These are phyloP conservation scores for Pythium aristosporum DNA, from an alignment of 352 stramenopile species.

Conservation along the genomic window DNA sequence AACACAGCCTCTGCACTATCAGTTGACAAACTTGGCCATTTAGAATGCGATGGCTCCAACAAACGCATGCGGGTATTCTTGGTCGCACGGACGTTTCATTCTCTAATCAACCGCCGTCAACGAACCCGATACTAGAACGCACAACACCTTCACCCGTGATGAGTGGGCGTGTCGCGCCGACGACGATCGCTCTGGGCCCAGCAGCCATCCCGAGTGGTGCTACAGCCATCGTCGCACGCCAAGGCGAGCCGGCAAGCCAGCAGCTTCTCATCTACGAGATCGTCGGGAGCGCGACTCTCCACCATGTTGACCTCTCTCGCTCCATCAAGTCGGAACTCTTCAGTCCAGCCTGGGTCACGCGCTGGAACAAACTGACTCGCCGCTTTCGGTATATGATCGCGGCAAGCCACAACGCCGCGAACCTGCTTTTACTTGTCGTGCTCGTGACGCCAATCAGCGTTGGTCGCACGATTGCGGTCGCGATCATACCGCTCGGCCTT, in stretches of 20 bases:
- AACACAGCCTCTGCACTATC: too few species aligned
- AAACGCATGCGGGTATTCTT: too few species aligned
- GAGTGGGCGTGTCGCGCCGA: neutral
- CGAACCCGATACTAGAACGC: too few species aligned
- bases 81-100: too few species aligned
- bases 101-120: too few species aligned
- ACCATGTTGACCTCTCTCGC: constrained; percentile 9
- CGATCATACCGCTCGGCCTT: neutral
- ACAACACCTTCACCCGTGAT: neutral
- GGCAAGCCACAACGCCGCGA: constrained; percentile 1
- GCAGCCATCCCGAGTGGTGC: neutral
- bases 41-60: too few species aligned
- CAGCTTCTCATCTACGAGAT: constrained; percentile 4
- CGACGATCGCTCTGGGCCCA: neutral
- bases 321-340: constrained; percentile 14
- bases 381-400: constrained; percentile 6
- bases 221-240: neutral
- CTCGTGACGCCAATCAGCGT: neutral
- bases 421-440: constrained; percentile 6
- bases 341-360: neutral
- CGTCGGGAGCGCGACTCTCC: neutral
- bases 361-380: constrained; percentile 1
- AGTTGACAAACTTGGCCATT: too few species aligned
- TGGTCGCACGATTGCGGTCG: neutral
- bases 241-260: neutral